phyloP scores from a whole-genome alignment of 2,329 filamentous ascomycete species.

The Berkeleyomyces rouxiae region DNA sequence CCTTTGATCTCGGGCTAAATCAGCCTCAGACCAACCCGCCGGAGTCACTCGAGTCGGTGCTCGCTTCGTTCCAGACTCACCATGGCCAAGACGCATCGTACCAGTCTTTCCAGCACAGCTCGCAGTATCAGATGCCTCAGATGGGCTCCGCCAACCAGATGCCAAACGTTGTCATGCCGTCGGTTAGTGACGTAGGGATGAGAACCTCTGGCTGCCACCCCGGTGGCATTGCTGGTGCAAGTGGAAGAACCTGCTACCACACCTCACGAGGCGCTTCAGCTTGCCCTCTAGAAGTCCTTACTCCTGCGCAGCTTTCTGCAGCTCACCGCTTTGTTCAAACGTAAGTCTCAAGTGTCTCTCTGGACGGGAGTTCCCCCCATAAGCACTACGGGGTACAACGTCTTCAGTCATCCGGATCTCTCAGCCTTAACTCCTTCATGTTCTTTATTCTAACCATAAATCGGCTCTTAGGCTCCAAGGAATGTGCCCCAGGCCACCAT shows the following conservation, averaged over 20 bases:
- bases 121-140: constrained; percentile 19
- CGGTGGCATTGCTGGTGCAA: not conserved
- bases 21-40: constrained; percentile 14
- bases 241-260: not conserved
- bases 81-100: not conserved
- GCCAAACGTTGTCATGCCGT: not conserved
- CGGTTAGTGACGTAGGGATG: not conserved
- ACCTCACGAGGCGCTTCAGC: not conserved
- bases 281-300: not conserved
- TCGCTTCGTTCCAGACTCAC: constrained; percentile 25
- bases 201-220: not conserved
- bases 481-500: not conserved
- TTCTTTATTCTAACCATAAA: not conserved
- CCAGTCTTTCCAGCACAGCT: constrained; percentile 31
- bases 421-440: not conserved
- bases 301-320: not conserved
- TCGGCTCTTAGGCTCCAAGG: not conserved
- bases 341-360: constrained; percentile 1
- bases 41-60: constrained; percentile 21
- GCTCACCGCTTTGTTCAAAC: constrained; percentile 3
- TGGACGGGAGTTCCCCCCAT: not conserved
- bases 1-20: not conserved
- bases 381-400: no score
- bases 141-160: not conserved
- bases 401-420: not conserved